Conservation (phyloP, 75 land plant genomes). For the Cryptomeria japonica region DNA sequence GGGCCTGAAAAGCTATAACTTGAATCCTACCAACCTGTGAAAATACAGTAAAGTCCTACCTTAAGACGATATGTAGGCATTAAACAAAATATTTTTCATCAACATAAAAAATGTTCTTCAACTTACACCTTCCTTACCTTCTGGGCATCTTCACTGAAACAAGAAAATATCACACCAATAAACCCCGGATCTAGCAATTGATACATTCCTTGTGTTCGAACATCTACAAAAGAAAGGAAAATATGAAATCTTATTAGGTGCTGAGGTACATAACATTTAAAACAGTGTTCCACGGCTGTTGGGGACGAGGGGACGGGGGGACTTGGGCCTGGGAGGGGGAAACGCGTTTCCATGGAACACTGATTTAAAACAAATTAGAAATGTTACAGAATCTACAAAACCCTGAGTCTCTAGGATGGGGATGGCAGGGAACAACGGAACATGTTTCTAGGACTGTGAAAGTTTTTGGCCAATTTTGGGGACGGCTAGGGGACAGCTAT, state of each 20-base stretch:
- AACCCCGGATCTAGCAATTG: conserved; percentile 92
- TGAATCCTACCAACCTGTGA: conserved; percentile 91
- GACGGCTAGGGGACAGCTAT: too few species aligned
- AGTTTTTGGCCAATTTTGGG: too few species aligned
- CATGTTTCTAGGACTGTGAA: too few species aligned
- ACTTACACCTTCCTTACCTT: conserved; percentile 44
- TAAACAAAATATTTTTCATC: neutral
- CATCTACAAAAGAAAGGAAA: conserved; percentile 51
- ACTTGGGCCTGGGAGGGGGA: too few species aligned
- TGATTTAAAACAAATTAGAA: too few species aligned
- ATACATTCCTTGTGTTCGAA: conserved; percentile 90
- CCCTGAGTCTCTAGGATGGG: too few species aligned
- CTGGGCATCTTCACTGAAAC: conserved; percentile 82
- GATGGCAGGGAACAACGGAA: too few species aligned
- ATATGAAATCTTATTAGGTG: neutral
- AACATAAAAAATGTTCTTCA: neutral
- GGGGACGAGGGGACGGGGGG: too few species aligned
- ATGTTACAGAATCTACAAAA: too few species aligned
- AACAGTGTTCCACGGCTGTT: too few species aligned
- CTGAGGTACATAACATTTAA: neutral
- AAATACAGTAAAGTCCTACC: neutral
- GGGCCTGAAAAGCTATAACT: conserved; percentile 90
- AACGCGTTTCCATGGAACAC: too few species aligned
- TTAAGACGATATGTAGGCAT: neutral
- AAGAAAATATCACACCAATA: conserved; percentile 94